phyloP scores from a whole-genome alignment of 1,284 basidiomycete species.

The Chalciporus sp. region DNA sequence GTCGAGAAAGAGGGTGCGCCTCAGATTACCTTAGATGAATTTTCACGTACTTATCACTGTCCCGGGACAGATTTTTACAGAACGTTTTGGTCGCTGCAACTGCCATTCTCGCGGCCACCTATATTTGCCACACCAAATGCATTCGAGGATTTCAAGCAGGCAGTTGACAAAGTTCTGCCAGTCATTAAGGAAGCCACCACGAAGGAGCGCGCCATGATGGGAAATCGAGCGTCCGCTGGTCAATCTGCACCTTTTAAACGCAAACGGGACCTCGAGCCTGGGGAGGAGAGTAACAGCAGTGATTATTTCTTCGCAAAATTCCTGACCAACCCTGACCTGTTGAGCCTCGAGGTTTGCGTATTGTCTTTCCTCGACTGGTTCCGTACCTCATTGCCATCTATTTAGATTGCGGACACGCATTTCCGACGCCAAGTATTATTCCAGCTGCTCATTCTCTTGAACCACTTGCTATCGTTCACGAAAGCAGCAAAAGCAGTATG shows the following conservation, averaged over 20 bases:
- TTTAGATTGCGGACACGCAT: constrained; percentile 80
- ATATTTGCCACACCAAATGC: constrained; percentile 57
- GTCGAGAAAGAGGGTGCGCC: constrained; percentile 66
- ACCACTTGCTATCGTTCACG: constrained; percentile 80
- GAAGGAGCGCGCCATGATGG: constrained; percentile 82
- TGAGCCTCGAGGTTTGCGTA: constrained; percentile 77
- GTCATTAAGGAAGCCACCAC: constrained; percentile 82
- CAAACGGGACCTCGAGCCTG: constrained; percentile 59
- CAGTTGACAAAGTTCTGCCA: constrained; percentile 70
- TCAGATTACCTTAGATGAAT: constrained; percentile 1
- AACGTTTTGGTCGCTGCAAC: constrained; percentile 84
- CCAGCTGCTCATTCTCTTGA: constrained; percentile 81
- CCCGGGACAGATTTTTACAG: constrained; percentile 69
- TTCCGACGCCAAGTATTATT: constrained; percentile 92
- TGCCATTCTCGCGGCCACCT: constrained; percentile 73
- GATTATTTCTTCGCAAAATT: constrained; percentile 93
- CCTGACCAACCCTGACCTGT: constrained; percentile 81
- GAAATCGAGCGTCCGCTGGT: constrained; percentile 52
- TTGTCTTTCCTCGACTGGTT: constrained; percentile 4
- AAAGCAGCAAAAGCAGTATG: constrained; percentile 65
- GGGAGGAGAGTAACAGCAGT: constrained; percentile 49
- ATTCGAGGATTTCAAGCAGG: constrained; percentile 65
- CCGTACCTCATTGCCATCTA: neutral
- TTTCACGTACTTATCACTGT: constrained; percentile 1
- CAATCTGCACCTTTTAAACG: constrained; percentile 53